Conservation (phyloP, 345 rosid species). For the Conringia planisiliqua region DNA sequence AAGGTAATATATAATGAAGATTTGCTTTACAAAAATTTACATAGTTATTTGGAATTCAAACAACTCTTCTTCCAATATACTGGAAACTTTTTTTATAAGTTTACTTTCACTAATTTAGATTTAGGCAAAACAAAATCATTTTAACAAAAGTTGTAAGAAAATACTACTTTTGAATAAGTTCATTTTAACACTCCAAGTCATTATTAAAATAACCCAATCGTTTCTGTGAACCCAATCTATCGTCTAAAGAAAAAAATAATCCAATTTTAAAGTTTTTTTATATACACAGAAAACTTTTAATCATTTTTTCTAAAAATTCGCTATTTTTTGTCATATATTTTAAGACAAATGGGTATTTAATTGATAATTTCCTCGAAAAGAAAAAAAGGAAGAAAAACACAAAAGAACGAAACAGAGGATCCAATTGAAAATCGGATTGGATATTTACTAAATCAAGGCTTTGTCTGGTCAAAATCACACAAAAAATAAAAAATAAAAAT, state of each 20-base stretch:
- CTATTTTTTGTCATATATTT: background rate
- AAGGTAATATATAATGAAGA: no score
- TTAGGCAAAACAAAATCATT: no score
- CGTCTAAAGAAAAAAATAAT: background rate
- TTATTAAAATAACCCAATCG: no score
- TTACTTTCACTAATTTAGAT: no score
- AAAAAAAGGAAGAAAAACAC: background rate
- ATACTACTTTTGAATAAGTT: background rate
- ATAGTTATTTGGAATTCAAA: no score
- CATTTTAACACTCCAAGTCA: background rate
- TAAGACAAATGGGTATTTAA: background rate
- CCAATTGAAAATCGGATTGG: conserved; percentile 17
- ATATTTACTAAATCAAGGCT: conserved; percentile 15
- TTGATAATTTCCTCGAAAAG: background rate
- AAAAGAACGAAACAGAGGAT: background rate
- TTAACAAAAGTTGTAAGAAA: no score
- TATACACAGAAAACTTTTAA: background rate
- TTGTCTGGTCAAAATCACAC: conserved; percentile 12
- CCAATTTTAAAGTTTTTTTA: background rate
- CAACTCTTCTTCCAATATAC: no score
- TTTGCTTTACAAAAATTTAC: no score
- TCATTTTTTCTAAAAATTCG: no score
- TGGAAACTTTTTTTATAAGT: no score
- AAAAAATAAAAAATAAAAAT: background rate
- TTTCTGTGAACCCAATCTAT: background rate